Evolutionary conservation across 2,329 filamentous ascomycete species (phyloP).

Genomic region (Grosmannia clavigera): DNA sequence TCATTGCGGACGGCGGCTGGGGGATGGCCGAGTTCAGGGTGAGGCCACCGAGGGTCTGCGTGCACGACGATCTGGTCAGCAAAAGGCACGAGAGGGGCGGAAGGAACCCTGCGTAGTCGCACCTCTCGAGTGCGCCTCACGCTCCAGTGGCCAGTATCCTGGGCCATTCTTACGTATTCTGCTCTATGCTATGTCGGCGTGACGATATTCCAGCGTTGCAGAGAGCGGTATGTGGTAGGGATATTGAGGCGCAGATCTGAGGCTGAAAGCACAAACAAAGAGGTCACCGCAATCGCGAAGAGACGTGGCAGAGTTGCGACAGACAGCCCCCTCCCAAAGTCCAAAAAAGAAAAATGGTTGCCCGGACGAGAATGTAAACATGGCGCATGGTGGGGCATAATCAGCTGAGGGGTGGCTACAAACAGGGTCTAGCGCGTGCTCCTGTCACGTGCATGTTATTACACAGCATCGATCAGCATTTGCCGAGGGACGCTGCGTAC

Average conservation of each 20-base stretch:
- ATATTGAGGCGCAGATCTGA: not conserved
- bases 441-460: not conserved
- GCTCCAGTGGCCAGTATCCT: slow-evolving; percentile 80
- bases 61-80: not conserved
- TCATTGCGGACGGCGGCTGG: slow-evolving; percentile 85
- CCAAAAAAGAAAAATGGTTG: slow-evolving; percentile 1
- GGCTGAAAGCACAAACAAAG: not conserved
- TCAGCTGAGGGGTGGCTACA: slow-evolving; percentile 6
- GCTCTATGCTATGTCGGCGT: not conserved
- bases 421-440: not conserved
- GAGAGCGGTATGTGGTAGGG: not conserved
- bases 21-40: slow-evolving; percentile 77
- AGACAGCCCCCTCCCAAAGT: not conserved
- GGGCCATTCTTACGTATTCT: slow-evolving; percentile 51
- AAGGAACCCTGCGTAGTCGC: slow-evolving; percentile 15
- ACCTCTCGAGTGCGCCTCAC: slow-evolving; percentile 88
- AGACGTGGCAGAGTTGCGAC: not conserved
- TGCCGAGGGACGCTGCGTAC: not conserved
- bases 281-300: not conserved
- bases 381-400: slow-evolving; percentile 8
- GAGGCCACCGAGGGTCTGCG: slow-evolving; percentile 73
- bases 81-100: slow-evolving; percentile 3
- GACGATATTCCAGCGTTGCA: not conserved
- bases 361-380: slow-evolving; percentile 12
- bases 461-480: not conserved